Evolutionary conservation across 2,329 filamentous ascomycete species (phyloP), one percentile per base, ranked within the genome.

Genomic region (Cytospora leucostoma): DNA sequence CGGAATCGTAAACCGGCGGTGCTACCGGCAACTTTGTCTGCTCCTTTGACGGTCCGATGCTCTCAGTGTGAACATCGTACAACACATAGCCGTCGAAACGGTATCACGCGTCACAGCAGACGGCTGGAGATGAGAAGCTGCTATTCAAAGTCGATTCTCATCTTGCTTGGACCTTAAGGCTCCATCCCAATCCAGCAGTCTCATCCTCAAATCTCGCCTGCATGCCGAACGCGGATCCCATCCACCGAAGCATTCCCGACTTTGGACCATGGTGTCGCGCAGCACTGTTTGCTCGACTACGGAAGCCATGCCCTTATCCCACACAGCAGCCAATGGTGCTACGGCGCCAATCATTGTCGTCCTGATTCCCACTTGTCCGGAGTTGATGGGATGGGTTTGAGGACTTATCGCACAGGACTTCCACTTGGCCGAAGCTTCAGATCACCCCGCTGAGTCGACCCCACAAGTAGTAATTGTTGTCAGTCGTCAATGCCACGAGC

Each of bases 151-250:
- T 56, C 49, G 52, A 40, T 51, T 40, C 59, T 60, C 58, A 64
- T 56, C 53, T 64, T 32, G 35, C 56, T 44, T 51, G 61, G n/a
- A 61, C 57, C 8, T 51, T 37, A 44, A 54, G 57, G 37, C 49
- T 27, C 57, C 62, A 44, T 60, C 37, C 12, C 40, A 47, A 15
- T 33, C 50, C n/a, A 47, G 17, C 17, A 35, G 49, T 47, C 56
- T 35, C 56, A 35, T 58, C 44, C 35, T 40, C 35, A 51, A 61
- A 61, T 61, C 32, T 61, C 59, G 59, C 59, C 59, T 61, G 59
- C 59, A 44, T 61, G 51, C 59, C 40, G 51, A 49, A 50, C 59
- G 52, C 51, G 59, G 51, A 61, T 34, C 59, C 49, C 59, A 38
- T 35, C 52, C 13, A 27, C 59, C 37, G 51, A 52, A 17, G 59